phyloP scores from a whole-genome alignment of 805 yeast genomes.

The Metschnikowia lochheadii region DNA sequence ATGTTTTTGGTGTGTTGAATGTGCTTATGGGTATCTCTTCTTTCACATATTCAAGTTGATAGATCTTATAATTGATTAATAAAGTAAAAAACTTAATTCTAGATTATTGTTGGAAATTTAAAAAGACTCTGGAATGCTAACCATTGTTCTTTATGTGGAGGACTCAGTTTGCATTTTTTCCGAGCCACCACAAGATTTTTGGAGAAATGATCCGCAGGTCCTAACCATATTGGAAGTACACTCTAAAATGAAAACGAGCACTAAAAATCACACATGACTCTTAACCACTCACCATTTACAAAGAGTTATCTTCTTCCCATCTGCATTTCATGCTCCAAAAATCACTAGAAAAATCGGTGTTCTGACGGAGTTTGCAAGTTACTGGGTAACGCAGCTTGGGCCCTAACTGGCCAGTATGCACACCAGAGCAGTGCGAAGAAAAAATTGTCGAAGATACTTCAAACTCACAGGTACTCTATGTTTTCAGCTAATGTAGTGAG shows the following conservation, averaged over 20 bases:
- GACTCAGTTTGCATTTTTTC: not conserved
- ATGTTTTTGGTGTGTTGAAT: no score
- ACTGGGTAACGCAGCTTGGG: not conserved
- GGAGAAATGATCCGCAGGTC: not conserved
- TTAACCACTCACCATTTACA: no score
- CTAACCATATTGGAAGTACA: no score
- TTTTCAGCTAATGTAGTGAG: conserved; percentile 10
- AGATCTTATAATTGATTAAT: no score
- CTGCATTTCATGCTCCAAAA: not conserved
- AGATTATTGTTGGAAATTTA: no score
- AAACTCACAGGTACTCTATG: conserved; percentile 5
- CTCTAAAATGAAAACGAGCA: not conserved
- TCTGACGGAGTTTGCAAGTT: not conserved
- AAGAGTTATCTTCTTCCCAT: not conserved
- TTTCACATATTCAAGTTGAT: no score
- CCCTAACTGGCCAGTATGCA: not conserved
- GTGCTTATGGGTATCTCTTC: no score
- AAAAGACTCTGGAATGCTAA: no score
- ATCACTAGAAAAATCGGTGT: not conserved
- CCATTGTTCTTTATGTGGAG: not conserved
- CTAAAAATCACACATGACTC: not conserved
- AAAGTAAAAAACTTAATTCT: no score
- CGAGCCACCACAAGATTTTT: not conserved
- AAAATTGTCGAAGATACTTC: conserved; percentile 3
- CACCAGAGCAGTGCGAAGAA: conserved; percentile 4